Evolutionary conservation across 768 basidiomycete genomes (phyloP).

Genomic region (Amyloporia xantha): DNA sequence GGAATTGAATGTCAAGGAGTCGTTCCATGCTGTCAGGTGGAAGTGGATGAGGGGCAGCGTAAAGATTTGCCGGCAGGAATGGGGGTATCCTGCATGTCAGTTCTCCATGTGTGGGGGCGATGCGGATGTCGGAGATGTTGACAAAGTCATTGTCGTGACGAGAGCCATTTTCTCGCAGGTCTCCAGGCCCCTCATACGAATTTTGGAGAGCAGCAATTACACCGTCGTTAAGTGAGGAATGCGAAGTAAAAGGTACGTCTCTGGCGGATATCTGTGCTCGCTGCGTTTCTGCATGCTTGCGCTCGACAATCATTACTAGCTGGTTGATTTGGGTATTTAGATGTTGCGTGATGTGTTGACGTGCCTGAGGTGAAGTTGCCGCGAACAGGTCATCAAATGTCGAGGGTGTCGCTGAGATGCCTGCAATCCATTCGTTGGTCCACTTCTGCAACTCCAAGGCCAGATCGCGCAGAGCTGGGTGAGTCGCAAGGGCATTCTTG

Average conservation of each 20-base stretch:
- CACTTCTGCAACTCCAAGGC: constrained; percentile 16
- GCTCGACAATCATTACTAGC: constrained; percentile 20
- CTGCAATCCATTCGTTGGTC: constrained; percentile 19
- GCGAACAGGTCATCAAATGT: constrained; percentile 18
- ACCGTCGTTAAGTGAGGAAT: constrained; percentile 1
- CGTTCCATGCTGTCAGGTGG: constrained; percentile 54
- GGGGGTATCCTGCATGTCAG: constrained; percentile 42
- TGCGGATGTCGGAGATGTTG: constrained; percentile 51
- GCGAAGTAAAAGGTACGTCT: not conserved
- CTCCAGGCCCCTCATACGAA: constrained; percentile 14
- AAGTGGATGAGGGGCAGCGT: constrained; percentile 55
- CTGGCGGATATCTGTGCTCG: not conserved
- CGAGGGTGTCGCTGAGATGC: constrained; percentile 13
- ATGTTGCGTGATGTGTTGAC: constrained; percentile 11
- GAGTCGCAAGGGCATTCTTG: constrained; percentile 18
- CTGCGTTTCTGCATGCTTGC: constrained; percentile 10
- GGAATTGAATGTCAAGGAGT: constrained; percentile 67
- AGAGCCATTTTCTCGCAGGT: constrained; percentile 38
- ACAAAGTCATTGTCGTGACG: constrained; percentile 65
- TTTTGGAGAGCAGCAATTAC: not conserved
- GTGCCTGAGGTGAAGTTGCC: not conserved
- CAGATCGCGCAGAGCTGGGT: constrained; percentile 15
- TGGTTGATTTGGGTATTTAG: constrained; percentile 14
- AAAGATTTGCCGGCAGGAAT: constrained; percentile 56
- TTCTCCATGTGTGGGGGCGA: constrained; percentile 67